Evolutionary conservation across 495 filamentous ascomycete species (phyloP), one percentile per base, ranked within the genome.

Genomic region (Penicillium cataractarum): DNA sequence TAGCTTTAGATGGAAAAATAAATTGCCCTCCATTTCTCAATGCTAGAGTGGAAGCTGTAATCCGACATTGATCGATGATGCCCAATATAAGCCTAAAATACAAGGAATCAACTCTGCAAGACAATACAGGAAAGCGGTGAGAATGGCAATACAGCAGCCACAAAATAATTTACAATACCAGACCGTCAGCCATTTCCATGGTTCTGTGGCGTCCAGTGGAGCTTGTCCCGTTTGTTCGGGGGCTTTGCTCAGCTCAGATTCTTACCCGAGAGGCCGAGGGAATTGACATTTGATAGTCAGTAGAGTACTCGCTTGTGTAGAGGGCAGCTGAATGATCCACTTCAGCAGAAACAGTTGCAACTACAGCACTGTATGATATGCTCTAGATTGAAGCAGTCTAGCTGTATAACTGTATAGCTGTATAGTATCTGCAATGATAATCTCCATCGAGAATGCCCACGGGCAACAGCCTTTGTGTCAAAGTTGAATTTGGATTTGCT

Each of bases 151-250:
- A 48, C 44, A 19, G 24, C 24, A 29, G 24, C 22, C 22, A 50
- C 26, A 50, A 1, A 50, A 29, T 24, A 26, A 50, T 27, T n/a
- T 50, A 50, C 46, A 33, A 33, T 58, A 58, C 55, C 35, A 22
- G 1, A 21, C 3, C 6, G 9, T 33, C 4, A 10, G 40, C 27
- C 49, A 54, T 62, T n/a, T 68, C 68, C 67, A 74, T 64, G 70
- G 69, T 68, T 69, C 65, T 57, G 72, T 66, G 64, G 66, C 67
- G 61, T 62, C 59, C 61, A 58, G 71, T 72, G 71, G 71, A 68
- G 66, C 55, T 12, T 56, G 58, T 58, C 27, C 57, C 42, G 46
- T 64, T 57, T 56, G 61, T 61, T 49, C 52, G 39, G 31, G 57
- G 57, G 10, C 31, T 32, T 19, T 44, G 22, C 24, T 48, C 57